Conservation (phyloP, 345 rosid genomes). For the Salix udensis region DNA sequence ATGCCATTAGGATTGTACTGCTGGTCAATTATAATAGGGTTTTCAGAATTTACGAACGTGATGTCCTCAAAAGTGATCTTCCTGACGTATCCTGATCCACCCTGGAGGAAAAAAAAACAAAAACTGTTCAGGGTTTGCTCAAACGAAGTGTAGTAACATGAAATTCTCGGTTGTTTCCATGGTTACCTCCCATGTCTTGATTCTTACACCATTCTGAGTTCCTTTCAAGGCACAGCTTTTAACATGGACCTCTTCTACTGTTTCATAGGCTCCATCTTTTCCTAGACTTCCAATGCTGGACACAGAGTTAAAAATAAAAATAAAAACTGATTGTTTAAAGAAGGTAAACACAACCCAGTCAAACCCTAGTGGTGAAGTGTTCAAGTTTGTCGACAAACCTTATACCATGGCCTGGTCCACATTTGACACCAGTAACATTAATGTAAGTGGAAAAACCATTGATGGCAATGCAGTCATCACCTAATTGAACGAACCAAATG, state of each 20-base stretch:
- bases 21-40: slow-evolving; percentile 44
- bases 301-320: not conserved
- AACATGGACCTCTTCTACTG: slow-evolving; percentile 8
- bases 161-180: not conserved
- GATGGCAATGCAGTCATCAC: slow-evolving; percentile 58
- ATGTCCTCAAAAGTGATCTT: slow-evolving; percentile 36
- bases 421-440: slow-evolving; percentile 34
- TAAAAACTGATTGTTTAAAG: not conserved
- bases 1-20: not conserved
- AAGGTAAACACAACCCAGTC: not conserved
- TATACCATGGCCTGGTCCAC: slow-evolving; percentile 75
- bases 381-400: slow-evolving; percentile 21
- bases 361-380: too few species aligned
- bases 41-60: slow-evolving; percentile 13
- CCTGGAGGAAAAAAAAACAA: slow-evolving; percentile 4
- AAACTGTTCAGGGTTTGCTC: not conserved
- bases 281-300: slow-evolving; percentile 21
- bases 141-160: too few species aligned
- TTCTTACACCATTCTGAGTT: slow-evolving; percentile 16
- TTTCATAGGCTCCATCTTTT: not conserved
- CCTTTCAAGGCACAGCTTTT: not conserved
- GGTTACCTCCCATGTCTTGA: slow-evolving; percentile 28
- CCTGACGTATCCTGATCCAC: slow-evolving; percentile 40
- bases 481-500: slow-evolving; percentile 12
- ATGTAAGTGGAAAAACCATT: slow-evolving; percentile 18